A percentile compares a stretch with the other conserved stretches of the same genome.
These are phyloP conservation scores for Mytilinidion resinicola DNA, from an alignment of 495 filamentous ascomycete genomes.

Conservation along the genomic window DNA sequence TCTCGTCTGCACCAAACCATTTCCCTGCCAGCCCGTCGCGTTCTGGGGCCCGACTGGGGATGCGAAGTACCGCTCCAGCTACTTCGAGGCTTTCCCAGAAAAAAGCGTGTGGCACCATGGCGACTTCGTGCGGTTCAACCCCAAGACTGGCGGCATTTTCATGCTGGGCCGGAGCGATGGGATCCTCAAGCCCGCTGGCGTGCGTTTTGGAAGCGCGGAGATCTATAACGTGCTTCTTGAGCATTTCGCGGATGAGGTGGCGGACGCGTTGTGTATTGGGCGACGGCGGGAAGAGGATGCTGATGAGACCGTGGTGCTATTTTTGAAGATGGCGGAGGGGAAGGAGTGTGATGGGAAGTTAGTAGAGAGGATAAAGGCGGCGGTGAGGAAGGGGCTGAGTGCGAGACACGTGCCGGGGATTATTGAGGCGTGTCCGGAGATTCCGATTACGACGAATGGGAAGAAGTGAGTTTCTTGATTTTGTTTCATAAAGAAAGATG, in stretches of 20 bases:
- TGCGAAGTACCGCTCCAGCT: constrained; percentile 69
- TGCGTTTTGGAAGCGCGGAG: constrained; percentile 74
- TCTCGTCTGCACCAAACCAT: constrained; percentile 77
- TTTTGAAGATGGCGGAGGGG: constrained; percentile 64
- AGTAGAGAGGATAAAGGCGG: constrained; percentile 51
- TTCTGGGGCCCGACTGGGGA: constrained; percentile 76
- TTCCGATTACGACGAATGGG: constrained; percentile 84
- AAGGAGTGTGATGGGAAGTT: constrained; percentile 47
- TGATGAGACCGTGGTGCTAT: constrained; percentile 82
- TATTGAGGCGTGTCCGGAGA: constrained; percentile 71
- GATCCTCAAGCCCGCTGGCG: constrained; percentile 70
- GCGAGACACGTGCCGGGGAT: constrained; percentile 78
- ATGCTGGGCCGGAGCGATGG: constrained; percentile 82
- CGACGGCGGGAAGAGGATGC: constrained; percentile 62
- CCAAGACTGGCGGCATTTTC: constrained; percentile 64
- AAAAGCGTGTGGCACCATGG: constrained; percentile 80
- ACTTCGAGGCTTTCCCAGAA: constrained; percentile 72
- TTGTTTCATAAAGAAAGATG: neutral
- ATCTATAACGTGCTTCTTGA: constrained; percentile 87
- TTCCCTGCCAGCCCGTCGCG: constrained; percentile 81
- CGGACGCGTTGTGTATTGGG: constrained; percentile 81
- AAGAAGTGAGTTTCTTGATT: constrained; percentile 58
- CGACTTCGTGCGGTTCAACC: constrained; percentile 78
- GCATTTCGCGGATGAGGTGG: constrained; percentile 68
- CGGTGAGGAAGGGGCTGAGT: constrained; percentile 67